phyloP scores from a whole-genome alignment of 2,329 filamentous ascomycete species.

The Didymosphaeria variabile region DNA sequence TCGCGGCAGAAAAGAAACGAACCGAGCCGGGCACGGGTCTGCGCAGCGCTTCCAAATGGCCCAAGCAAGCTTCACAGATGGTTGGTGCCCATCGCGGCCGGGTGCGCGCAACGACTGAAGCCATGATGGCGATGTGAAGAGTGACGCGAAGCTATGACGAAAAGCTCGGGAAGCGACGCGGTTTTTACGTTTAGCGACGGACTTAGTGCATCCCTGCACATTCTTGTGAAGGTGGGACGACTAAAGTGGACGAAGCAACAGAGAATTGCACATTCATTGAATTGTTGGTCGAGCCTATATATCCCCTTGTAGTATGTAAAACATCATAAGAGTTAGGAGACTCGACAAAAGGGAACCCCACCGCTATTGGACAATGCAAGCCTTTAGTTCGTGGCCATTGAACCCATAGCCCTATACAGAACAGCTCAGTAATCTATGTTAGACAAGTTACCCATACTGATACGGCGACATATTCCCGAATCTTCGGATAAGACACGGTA shows the following conservation, averaged over 20 bases:
- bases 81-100: constrained; percentile 17
- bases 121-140: constrained; percentile 22
- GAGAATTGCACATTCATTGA: background rate
- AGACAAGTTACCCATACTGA: background rate
- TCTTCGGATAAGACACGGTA: background rate
- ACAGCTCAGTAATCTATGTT: background rate
- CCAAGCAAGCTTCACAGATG: constrained; percentile 35
- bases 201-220: background rate
- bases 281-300: background rate
- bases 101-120: constrained; percentile 13
- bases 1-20: constrained; percentile 15
- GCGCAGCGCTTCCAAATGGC: constrained; percentile 15
- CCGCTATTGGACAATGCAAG: background rate
- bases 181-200: constrained; percentile 25
- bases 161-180: constrained; percentile 21
- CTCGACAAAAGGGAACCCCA: background rate
- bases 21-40: background rate
- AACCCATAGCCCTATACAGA: background rate
- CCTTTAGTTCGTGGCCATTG: background rate
- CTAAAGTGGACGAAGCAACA: background rate
- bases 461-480: background rate
- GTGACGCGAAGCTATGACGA: constrained; percentile 21
- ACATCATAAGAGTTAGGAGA: background rate
- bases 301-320: background rate
- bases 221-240: too few relatives aligned